Evolutionary conservation across 768 basidiomycete genomes (phyloP), one percentile per base, ranked within the genome.

Genomic region (Rhizopogon vesiculosus): DNA sequence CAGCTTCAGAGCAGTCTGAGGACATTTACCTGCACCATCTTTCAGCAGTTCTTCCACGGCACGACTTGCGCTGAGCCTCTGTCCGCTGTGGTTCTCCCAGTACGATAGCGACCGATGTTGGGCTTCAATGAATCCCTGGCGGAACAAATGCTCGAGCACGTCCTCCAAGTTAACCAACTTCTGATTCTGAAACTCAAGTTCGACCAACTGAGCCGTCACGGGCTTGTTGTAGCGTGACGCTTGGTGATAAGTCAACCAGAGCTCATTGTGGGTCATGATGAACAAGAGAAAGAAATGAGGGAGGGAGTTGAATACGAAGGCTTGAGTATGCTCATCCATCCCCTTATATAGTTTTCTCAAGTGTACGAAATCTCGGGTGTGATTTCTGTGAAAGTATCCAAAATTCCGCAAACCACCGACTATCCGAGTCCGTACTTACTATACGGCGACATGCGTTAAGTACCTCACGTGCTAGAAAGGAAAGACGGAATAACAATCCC

Each of bases 221-320:
- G 76, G 71, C 59, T 70, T 71, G 64, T 71, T 66, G 25, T 63
- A 66, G 45, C 77, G 77, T 42, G 78, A 81, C 39, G 68, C 69
- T 59, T 78, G 74, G 60, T 77, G 74, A 68, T 78, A 81, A 49
- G 74, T 73, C 53, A 80, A 68, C 77, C 77, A 79, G 63, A 80
- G 69, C 59, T 78, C 78, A 40, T 70, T 71, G 58, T 64, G 51
- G 54, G 57, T 62, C 67, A 70, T 70, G 56, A 50, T 54, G 58
- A 56, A 31, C n/a, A 54, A 19, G 39, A 45, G 54, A 29, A 52
- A 48, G 42, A 42, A 56, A 43, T 44, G 22, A 22, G 22, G 22
- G 42, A 39, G 51, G 25, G 29, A 40, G 31, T 13, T 38, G 43
- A 48, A 7, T 2, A 38, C 19, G 28, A 16, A 44, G 33, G 49